These are phyloP conservation scores for Tuber borchii DNA, from an alignment of 495 filamentous ascomycete genomes.

Conservation along the genomic window DNA sequence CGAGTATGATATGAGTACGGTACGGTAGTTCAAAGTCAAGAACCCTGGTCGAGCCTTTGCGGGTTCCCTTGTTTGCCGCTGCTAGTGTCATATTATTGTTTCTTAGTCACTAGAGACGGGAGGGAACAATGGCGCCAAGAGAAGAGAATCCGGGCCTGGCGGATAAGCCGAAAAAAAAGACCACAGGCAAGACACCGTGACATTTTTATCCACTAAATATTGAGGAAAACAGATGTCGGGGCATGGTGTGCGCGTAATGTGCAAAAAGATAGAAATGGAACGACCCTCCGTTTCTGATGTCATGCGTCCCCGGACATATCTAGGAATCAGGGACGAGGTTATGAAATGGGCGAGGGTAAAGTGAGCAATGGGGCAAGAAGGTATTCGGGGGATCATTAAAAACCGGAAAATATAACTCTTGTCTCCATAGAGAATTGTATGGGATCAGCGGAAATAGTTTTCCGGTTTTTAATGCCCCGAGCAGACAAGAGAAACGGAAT, in stretches of 20 bases:
- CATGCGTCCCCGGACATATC: conserved; percentile 29
- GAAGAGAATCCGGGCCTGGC: background rate
- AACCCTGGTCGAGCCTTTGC: background rate
- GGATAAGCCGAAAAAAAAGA: background rate
- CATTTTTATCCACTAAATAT: background rate
- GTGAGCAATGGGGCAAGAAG: conserved; percentile 13
- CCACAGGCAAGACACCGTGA: background rate
- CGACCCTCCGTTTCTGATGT: conserved; percentile 28
- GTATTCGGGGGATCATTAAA: background rate
- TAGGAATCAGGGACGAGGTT: conserved; percentile 29
- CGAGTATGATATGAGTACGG: background rate
- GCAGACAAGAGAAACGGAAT: background rate
- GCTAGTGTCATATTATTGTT: background rate
- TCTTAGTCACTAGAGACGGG: background rate
- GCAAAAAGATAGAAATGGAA: conserved; percentile 9
- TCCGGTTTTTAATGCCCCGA: no score
- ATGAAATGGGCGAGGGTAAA: background rate
- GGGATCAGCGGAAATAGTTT: no score
- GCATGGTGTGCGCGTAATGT: background rate
- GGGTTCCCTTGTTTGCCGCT: background rate
- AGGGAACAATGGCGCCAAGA: background rate
- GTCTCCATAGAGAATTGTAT: no score
- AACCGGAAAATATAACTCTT: no score
- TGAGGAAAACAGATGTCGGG: background rate
- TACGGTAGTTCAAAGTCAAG: background rate